phyloP scores from a whole-genome alignment of 176 grass and related monocot species.

The Alopecurus myosuroides region DNA sequence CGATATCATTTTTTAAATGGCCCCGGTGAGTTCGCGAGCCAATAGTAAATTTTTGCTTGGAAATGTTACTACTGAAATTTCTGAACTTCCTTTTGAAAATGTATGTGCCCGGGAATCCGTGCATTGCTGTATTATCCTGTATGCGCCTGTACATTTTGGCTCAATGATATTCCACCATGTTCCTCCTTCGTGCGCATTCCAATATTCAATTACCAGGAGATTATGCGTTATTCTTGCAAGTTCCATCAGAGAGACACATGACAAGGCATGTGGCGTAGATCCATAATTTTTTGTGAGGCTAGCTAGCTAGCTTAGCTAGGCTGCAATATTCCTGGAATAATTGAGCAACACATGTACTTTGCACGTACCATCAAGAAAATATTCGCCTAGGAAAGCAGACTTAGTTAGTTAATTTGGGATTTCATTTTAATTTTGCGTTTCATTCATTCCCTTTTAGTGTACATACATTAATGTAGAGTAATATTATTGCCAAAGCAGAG shows the following conservation, averaged over 20 bases:
- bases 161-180: constrained; percentile 9
- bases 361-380: constrained; percentile 8
- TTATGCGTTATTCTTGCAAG: constrained; percentile 13
- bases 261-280: constrained; percentile 3
- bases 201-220: not conserved
- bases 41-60: no score
- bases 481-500: not conserved
- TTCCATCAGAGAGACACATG: constrained; percentile 28
- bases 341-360: constrained; percentile 16
- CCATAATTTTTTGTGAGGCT: not conserved
- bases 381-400: not conserved
- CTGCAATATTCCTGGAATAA: not conserved
- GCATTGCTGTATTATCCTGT: not conserved
- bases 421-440: not conserved
- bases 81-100: not conserved
- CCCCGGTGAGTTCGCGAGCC: no score
- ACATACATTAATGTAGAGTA: not conserved
- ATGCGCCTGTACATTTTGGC: not conserved
- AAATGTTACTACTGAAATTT: not conserved
- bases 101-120: not conserved
- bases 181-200: not conserved
- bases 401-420: not conserved
- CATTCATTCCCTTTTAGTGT: not conserved
- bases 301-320: not conserved
- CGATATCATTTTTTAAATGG: no score